phyloP scores from a whole-genome alignment of 306 rosid species.

The Rosa persica region DNA sequence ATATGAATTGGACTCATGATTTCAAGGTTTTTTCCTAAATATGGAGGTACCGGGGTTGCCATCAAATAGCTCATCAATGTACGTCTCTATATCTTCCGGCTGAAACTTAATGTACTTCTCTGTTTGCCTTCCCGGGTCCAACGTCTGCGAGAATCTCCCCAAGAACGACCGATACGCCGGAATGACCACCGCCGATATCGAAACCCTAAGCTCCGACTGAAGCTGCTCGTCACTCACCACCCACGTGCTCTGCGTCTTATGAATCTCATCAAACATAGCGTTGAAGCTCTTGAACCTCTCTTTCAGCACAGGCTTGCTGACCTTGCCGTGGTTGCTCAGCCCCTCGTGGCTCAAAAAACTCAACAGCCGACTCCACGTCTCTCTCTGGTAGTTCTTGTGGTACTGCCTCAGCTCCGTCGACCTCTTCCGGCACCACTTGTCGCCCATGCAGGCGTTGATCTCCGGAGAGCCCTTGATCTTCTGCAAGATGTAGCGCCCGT shows the following conservation, averaged over 20 bases:
- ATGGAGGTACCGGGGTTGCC: conserved; percentile 50
- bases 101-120: conserved; percentile 76
- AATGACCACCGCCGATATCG: conserved; percentile 65
- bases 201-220: conserved; percentile 71
- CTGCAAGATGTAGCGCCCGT: conserved; percentile 70
- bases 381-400: conserved; percentile 72
- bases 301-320: conserved; percentile 52
- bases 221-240: conserved; percentile 80
- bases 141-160: conserved; percentile 66
- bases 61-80: conserved; percentile 64
- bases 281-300: conserved; percentile 76
- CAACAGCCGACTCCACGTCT: conserved; percentile 69
- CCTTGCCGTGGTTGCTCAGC: conserved; percentile 42
- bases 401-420: conserved; percentile 51
- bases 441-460: conserved; percentile 59
- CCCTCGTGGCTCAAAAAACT: conserved; percentile 61
- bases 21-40: conserved; percentile 30
- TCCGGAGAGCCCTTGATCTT: conserved; percentile 63
- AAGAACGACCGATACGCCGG: conserved; percentile 76
- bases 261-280: conserved; percentile 67
- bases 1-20: neutral
- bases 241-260: conserved; percentile 72
- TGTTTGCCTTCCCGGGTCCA: conserved; percentile 62
- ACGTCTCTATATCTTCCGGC: conserved; percentile 72
- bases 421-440: conserved; percentile 60